These are phyloP conservation scores for Neoarthrinium moseri DNA, from an alignment of 2,329 filamentous ascomycete species.

Conservation along the genomic window DNA sequence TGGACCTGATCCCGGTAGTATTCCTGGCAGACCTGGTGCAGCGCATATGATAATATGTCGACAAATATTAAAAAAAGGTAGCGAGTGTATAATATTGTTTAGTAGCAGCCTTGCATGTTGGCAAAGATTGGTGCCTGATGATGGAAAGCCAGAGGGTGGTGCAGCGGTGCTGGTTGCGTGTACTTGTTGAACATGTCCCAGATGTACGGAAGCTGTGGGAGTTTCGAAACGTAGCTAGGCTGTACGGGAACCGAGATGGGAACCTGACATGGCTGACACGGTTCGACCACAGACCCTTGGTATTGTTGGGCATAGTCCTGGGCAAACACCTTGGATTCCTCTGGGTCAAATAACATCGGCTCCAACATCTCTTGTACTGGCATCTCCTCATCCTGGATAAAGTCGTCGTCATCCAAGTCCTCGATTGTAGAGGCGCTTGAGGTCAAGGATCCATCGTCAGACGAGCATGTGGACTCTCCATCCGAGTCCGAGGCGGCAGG, in stretches of 20 bases:
- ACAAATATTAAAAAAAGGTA: neutral
- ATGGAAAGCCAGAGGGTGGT: conserved; percentile 50
- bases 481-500: conserved; percentile 46
- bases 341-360: conserved; percentile 43
- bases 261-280: conserved; percentile 32
- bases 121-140: conserved; percentile 51
- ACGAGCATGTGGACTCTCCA: conserved; percentile 42
- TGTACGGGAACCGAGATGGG: conserved; percentile 25
- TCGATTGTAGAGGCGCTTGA: conserved; percentile 54
- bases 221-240: conserved; percentile 42
- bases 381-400: conserved; percentile 42
- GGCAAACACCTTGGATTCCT: conserved; percentile 42
- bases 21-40: neutral
- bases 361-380: conserved; percentile 30
- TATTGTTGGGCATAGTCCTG: conserved; percentile 50
- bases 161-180: conserved; percentile 47
- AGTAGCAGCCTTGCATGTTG: conserved; percentile 52
- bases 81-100: conserved; percentile 15
- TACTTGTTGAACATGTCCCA: conserved; percentile 53
- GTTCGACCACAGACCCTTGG: conserved; percentile 34
- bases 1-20: no score
- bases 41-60: no score
- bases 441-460: conserved; percentile 55
- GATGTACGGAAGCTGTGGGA: conserved; percentile 41
- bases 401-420: conserved; percentile 48